These are phyloP conservation scores for Epichloe hybrida DNA, from an alignment of 2,329 filamentous ascomycete species.

Conservation along the genomic window DNA sequence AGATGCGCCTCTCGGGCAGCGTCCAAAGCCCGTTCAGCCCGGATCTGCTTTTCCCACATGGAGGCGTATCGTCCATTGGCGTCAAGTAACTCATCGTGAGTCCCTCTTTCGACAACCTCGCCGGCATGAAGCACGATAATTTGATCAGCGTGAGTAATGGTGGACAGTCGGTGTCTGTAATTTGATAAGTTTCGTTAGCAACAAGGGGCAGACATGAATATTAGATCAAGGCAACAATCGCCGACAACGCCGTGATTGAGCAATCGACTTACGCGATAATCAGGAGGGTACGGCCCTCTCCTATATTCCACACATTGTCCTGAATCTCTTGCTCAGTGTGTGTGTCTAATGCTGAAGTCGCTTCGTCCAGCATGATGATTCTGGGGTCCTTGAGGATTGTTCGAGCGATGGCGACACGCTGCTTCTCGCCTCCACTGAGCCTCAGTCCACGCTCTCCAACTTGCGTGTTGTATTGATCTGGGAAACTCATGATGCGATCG, in stretches of 20 bases:
- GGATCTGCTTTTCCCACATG: conserved; percentile 85
- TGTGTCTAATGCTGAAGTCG: conserved; percentile 80
- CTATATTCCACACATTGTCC: conserved; percentile 67
- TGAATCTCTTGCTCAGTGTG: conserved; percentile 92
- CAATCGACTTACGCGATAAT: conserved; percentile 66
- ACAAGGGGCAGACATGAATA: background rate
- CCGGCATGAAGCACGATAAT: conserved; percentile 69
- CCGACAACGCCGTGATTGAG: too few species aligned
- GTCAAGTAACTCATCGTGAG: conserved; percentile 61
- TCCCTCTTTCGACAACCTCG: conserved; percentile 64
- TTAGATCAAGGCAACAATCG: too few species aligned
- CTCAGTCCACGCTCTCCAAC: conserved; percentile 82
- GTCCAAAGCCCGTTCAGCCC: conserved; percentile 51
- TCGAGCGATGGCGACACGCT: conserved; percentile 83
- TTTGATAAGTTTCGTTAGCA: conserved; percentile 9
- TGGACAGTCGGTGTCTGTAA: conserved; percentile 61
- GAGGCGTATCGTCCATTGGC: conserved; percentile 61
- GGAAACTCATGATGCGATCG: conserved; percentile 80
- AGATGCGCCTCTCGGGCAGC: conserved; percentile 23
- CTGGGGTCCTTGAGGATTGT: conserved; percentile 85
- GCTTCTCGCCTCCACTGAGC: conserved; percentile 83
- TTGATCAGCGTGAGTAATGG: conserved; percentile 74
- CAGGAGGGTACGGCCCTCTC: conserved; percentile 76
- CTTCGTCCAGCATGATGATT: conserved; percentile 88
- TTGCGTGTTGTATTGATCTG: conserved; percentile 77